Percentiles rank a stretch among this genome's conserved stretches.
phyloP scores from a whole-genome alignment of 129 eudicot genomes.

The Glebionis coronaria region DNA sequence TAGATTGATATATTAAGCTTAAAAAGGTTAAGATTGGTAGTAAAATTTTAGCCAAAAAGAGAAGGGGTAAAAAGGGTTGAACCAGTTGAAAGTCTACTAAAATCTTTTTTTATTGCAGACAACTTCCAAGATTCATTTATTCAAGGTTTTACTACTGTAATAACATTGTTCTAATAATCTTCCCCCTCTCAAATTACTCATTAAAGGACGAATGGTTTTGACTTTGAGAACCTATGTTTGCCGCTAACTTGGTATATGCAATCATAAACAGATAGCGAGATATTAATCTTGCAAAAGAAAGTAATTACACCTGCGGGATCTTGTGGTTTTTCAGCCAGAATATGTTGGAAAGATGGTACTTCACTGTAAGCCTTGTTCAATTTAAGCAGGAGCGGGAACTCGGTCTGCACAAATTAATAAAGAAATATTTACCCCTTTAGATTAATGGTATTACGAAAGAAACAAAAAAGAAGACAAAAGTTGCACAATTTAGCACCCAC shows the following conservation, averaged over 20 bases:
- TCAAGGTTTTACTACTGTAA: no score
- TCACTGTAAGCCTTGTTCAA: constrained; percentile 54
- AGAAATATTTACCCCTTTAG: background rate
- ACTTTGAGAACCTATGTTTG: background rate
- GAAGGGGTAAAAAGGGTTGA: no score
- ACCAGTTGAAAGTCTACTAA: no score
- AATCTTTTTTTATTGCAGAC: no score
- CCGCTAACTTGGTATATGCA: background rate
- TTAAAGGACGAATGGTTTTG: background rate
- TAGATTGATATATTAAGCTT: background rate
- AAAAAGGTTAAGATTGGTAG: no score
- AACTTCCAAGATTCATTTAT: no score
- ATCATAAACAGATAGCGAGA: background rate
- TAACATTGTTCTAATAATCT: no score
- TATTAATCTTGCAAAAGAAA: constrained; percentile 1
- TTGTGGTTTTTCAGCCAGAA: constrained; percentile 10
- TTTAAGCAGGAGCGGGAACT: constrained; percentile 56
- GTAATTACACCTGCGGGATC: background rate
- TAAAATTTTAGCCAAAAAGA: background rate
- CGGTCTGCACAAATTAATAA: constrained; percentile 40
- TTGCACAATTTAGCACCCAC: no score
- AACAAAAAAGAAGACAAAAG: background rate
- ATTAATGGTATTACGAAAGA: background rate
- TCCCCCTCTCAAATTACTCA: constrained; percentile 4
- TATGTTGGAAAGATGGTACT: constrained; percentile 46